A percentile compares a stretch with the other conserved stretches of the same genome.
phyloP scores from a whole-genome alignment of 306 rosid species.

The Gastrolobium villosum region DNA sequence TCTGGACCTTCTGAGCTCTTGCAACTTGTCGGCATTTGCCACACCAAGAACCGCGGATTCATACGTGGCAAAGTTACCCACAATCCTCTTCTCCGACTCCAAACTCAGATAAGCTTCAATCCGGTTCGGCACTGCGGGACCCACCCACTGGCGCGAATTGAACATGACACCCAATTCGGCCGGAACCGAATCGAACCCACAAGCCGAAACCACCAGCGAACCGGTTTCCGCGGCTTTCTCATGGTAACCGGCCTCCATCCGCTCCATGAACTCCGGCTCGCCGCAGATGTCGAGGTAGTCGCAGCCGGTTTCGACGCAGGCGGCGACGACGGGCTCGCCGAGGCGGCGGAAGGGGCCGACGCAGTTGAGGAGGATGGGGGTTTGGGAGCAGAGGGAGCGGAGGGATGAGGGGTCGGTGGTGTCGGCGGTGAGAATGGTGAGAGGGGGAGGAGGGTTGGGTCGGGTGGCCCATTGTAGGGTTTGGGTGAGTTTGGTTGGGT shows the following conservation, averaged over 20 bases:
- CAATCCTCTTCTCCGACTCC: constrained; percentile 78
- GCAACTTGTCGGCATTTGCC: constrained; percentile 69
- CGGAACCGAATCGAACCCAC: constrained; percentile 94
- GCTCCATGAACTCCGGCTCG: constrained; percentile 96
- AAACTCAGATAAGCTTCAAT: constrained; percentile 79
- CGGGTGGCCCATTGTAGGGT: constrained; percentile 76
- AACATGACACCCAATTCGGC: constrained; percentile 82
- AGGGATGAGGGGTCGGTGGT: constrained; percentile 68
- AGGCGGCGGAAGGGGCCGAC: constrained; percentile 93
- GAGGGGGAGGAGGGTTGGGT: constrained; percentile 62
- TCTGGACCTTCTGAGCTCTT: constrained; percentile 72
- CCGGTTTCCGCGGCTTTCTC: constrained; percentile 62
- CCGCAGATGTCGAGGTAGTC: constrained; percentile 89
- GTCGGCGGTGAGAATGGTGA: constrained; percentile 73
- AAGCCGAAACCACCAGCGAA: constrained; percentile 78
- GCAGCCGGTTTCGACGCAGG: constrained; percentile 72
- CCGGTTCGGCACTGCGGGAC: constrained; percentile 59
- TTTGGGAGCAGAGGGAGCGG: constrained; percentile 64
- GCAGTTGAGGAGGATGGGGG: constrained; percentile 82
- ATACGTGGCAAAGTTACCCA: constrained; percentile 79
- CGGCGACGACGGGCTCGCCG: constrained; percentile 81
- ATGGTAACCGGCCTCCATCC: constrained; percentile 62
- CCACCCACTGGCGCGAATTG: constrained; percentile 80
- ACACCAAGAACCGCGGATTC: constrained; percentile 88
- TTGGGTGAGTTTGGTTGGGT: constrained; percentile 59